These are phyloP conservation scores for Rosa hybrid DNA, from an alignment of 331 rosid species.

Conservation along the genomic window DNA sequence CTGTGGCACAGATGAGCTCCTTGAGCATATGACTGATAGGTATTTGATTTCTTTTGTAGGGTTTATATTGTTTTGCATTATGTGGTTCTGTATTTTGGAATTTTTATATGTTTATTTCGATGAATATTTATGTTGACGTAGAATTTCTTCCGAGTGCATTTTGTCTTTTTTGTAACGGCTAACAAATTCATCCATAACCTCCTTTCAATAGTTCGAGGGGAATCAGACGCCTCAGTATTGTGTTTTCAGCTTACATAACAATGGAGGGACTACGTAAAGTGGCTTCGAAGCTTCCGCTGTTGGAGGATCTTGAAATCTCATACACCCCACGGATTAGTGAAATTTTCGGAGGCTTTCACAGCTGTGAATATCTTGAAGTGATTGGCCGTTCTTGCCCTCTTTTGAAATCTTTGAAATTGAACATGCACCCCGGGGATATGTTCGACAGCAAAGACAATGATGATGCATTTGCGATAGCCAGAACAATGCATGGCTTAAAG, in stretches of 20 bases:
- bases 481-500: conserved; percentile 26
- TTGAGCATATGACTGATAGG: conserved; percentile 31
- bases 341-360: neutral
- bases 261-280: neutral
- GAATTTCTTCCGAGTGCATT: too few species aligned
- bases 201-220: neutral
- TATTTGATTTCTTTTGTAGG: neutral
- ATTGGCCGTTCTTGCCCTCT: conserved; percentile 34
- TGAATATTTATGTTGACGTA: neutral
- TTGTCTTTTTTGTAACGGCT: neutral
- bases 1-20: conserved; percentile 33
- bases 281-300: conserved; percentile 29
- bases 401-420: conserved; percentile 27
- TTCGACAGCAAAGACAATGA: neutral
- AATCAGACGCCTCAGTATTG: neutral
- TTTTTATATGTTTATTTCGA: neutral
- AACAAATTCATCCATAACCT: neutral
- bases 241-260: neutral
- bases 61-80: neutral
- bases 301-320: conserved; percentile 41
- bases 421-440: neutral
- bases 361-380: conserved; percentile 10
- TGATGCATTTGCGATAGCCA: conserved; percentile 27
- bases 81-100: neutral
- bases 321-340: neutral